These are phyloP conservation scores for Murraya paniculata DNA, from an alignment of 345 rosid genomes.

Conservation along the genomic window DNA sequence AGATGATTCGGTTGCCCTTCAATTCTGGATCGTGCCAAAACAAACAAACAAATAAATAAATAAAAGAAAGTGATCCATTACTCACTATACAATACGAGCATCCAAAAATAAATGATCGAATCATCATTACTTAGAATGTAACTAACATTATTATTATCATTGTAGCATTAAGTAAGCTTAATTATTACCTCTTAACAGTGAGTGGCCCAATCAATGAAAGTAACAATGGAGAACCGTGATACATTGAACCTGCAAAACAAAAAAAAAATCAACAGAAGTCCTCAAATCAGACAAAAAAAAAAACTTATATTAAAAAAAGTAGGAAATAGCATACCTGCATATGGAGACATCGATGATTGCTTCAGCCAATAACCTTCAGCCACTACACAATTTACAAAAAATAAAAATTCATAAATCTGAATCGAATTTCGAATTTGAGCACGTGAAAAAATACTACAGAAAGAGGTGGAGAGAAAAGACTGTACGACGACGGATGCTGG, in stretches of 20 bases:
- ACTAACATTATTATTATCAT: background rate
- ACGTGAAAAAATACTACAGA: background rate
- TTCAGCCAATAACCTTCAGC: constrained; percentile 98
- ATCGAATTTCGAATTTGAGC: background rate
- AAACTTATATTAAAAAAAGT: background rate
- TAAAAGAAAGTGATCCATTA: background rate
- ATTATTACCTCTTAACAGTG: constrained; percentile 56
- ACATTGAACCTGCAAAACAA: constrained; percentile 77
- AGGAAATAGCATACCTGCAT: constrained; percentile 48
- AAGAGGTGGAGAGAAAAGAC: constrained; percentile 7
- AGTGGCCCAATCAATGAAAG: constrained; percentile 83
- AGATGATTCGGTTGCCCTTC: constrained; percentile 74
- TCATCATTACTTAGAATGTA: background rate
- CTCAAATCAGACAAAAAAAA: background rate
- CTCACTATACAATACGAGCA: background rate
- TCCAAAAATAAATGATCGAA: background rate
- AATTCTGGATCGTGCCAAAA: constrained; percentile 46
- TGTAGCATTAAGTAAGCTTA: background rate
- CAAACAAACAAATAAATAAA: background rate
- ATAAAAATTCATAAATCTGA: background rate
- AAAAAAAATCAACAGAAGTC: background rate
- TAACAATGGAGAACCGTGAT: constrained; percentile 89
- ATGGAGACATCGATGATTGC: constrained; percentile 87
- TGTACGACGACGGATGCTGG: constrained; percentile 91
- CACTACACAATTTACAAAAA: constrained; percentile 37